Evolutionary conservation across 257 asterid species (phyloP), one percentile per base, ranked within the genome.

Genomic region (Coffea canephora): DNA sequence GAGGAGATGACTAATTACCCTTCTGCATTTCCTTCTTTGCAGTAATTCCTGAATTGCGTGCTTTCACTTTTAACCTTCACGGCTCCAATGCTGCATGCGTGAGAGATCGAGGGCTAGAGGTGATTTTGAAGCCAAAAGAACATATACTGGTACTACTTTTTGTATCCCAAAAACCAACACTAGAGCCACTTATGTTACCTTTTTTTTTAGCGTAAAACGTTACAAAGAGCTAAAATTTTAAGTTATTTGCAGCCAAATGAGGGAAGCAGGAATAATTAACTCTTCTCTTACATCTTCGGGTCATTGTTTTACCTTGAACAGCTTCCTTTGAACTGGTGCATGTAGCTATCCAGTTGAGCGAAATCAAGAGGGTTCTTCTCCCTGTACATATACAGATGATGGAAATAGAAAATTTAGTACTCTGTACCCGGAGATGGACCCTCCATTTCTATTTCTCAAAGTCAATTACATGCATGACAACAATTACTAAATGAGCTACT

Each of bases 291-390:
- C 0, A 50, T 68, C 15, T 46, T 73, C 34, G 11, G 6, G 0
- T 61, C 5, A 36, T 54, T 31, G 18, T 55, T 34, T 41, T 65
- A 94, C 97, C 98, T 91, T 78, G 96, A 88, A 78, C 93, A 81
- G 82, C 97, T 91, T 68, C 96, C 92, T 78, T 81, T 90, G 87
- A 94, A 90, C 85, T 89, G 98, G 82, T 92, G 91, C 93, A 94
- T 92, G 74, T 21, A 77, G 73, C 77, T 80, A 59, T 92, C 98
- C 80, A 94, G 87, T 89, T 87, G 87, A 1, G 45, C 25, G 78
- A 82, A 82, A 74, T 87, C 89, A 68, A 69, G 76, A 78, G 89
- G 87, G 14, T 46, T 69, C 50, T 75, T 85, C 73, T 84, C 88
- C 81, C 89, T 88, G 68, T 4, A 54, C 43, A 15, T 34, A 50